Evolutionary conservation across 768 basidiomycete species (phyloP).

Genomic region (Cantharellus anzutake): DNA sequence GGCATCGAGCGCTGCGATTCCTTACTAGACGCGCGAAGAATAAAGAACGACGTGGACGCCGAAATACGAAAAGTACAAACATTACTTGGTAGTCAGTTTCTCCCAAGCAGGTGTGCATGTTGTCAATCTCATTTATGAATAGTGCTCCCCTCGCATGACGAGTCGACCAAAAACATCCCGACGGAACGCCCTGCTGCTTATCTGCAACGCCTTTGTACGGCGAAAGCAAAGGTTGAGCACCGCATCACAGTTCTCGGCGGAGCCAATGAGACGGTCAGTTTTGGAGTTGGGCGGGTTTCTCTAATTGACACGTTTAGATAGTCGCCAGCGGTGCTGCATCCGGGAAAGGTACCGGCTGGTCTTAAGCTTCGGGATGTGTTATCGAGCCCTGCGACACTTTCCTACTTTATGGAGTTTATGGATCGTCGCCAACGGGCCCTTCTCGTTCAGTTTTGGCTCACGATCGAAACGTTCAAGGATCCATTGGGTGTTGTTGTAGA

Average conservation of each 20-base stretch:
- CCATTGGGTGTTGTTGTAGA: constrained; percentile 39
- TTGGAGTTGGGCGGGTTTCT: background rate
- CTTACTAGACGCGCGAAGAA: constrained; percentile 67
- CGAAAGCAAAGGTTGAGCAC: constrained; percentile 72
- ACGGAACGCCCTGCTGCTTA: constrained; percentile 76
- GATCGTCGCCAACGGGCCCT: constrained; percentile 70
- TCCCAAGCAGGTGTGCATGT: background rate
- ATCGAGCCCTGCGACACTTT: constrained; percentile 72
- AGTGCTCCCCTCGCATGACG: constrained; percentile 66
- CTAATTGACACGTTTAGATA: background rate
- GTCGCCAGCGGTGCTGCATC: too few species aligned
- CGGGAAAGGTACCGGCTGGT: constrained; percentile 9
- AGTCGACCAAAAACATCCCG: constrained; percentile 68
- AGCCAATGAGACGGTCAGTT: constrained; percentile 38
- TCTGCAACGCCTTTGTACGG: constrained; percentile 72
- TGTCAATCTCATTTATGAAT: background rate
- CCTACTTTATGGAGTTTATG: constrained; percentile 98
- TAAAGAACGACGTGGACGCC: constrained; percentile 85
- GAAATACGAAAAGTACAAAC: constrained; percentile 71
- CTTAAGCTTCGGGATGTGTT: constrained; percentile 63
- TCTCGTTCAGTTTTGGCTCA: constrained; percentile 93
- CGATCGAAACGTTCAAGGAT: constrained; percentile 94
- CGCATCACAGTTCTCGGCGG: constrained; percentile 68
- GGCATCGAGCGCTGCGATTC: constrained; percentile 70
- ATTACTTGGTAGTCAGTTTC: constrained; percentile 34